phyloP scores from a whole-genome alignment of 2,329 filamentous ascomycete species.

The Diplodia intermedia region DNA sequence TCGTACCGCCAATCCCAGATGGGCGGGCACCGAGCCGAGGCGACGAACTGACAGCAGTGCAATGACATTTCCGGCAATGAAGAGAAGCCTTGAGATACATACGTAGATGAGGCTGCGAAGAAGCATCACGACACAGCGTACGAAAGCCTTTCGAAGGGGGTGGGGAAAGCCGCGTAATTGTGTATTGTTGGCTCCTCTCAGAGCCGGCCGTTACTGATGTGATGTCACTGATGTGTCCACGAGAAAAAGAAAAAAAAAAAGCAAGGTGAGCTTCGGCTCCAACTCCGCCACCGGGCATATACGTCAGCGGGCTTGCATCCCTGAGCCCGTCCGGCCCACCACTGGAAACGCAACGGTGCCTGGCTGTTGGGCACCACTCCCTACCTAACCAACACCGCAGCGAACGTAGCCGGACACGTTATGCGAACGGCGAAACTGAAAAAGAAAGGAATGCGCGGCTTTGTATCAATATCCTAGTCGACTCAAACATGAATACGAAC shows the following conservation, averaged over 20 bases:
- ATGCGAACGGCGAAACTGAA: slow-evolving; percentile 10
- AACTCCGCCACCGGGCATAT: slow-evolving; percentile 4
- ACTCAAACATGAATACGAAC: slow-evolving; percentile 9
- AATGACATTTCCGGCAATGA: too few species aligned
- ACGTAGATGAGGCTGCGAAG: too few species aligned
- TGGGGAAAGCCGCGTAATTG: too few species aligned
- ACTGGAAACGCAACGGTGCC: slow-evolving; percentile 9
- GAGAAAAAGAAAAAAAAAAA: slow-evolving; percentile 11
- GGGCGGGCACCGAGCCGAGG: too few species aligned
- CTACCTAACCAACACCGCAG: neutral
- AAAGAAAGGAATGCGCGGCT: slow-evolving; percentile 5
- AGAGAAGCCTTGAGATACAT: too few species aligned
- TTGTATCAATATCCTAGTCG: slow-evolving; percentile 1
- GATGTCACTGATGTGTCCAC: neutral
- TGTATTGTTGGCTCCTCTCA: neutral
- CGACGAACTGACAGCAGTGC: too few species aligned
- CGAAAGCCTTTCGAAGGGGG: too few species aligned
- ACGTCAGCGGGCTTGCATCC: neutral
- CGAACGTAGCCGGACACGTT: neutral
- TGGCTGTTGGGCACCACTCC: neutral
- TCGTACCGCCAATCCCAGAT: too few species aligned
- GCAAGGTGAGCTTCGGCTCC: neutral
- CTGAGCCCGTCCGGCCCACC: neutral
- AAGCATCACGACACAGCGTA: too few species aligned
- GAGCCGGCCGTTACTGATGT: neutral